Base-by-base conservation (phyloP, 2,329 filamentous ascomycete species). In the Mycosphaerelloides madeirae region DNA sequence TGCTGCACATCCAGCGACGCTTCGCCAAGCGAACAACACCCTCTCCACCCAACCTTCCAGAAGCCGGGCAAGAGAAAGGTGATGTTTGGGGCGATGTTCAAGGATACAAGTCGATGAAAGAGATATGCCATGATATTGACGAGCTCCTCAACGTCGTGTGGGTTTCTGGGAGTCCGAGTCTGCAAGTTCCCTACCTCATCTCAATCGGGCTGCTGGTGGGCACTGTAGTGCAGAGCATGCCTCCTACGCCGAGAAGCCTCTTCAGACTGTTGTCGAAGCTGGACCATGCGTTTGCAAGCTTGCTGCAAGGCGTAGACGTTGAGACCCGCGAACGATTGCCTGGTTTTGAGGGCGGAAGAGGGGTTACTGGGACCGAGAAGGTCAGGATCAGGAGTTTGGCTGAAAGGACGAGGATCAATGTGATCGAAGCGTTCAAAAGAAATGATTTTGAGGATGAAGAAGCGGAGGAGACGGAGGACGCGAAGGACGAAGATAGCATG, bases 131-230 rank as follows among this genome's bases (percentile, higher is more conserved):
- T 44, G 88, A 95, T 59, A 66, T 95, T 1, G 85, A 90, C 44
- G 74, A 75, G 5, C 63, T 95, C 11, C 69, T 95, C 13, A 84
- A 94, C 64, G 77, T 94, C 6, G 68, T 95, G 4, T 97, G 91
- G 91, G 77, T 87, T 16, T 87, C 83, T 22, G 87, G 85, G 8
- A 95, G 90, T 16, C 88, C 88, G 89, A 73, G 63, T 41, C 70
- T 96, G 7, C 88, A 96, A 67, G 80, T 91, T 11, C 87, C 89
- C 2, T 91, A 91, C 61, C 72, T 96, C 2, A 79, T 96, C 29
- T 85, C 81, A 43, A 71, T 95, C 37, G 87, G 87, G 1, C 77
- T 84, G 40, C 75, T 89, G 47, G 73, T 89, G 29, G 81, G 80
- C 45, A 80, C 80, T 14, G 89, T 85, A 63, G 75, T 95, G 3